Percentiles rank a stretch among this genome's conserved stretches.
These are phyloP conservation scores for Apostasia shenzhenica DNA, from an alignment of 106 monocot genomes.

Conservation along the genomic window DNA sequence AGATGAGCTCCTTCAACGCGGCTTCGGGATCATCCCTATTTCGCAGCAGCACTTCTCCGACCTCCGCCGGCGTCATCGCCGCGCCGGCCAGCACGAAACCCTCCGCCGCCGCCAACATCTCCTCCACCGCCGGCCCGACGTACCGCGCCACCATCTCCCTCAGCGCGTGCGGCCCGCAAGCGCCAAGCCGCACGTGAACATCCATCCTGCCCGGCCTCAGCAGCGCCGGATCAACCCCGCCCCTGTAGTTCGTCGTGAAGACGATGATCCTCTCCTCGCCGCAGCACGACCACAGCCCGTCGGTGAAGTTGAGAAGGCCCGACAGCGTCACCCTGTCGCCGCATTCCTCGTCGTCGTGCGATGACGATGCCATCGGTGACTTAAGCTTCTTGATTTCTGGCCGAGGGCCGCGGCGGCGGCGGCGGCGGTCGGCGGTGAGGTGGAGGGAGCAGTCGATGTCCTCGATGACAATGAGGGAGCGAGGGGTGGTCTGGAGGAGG, in stretches of 20 bases:
- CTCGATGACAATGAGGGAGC: slow-evolving; percentile 85
- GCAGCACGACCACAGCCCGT: slow-evolving; percentile 93
- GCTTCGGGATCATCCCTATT: slow-evolving; percentile 38
- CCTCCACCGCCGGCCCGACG: slow-evolving; percentile 24
- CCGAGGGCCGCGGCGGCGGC: background rate
- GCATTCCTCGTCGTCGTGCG: slow-evolving; percentile 5
- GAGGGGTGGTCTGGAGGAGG: slow-evolving; percentile 72
- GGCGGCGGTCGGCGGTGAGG: slow-evolving; percentile 46
- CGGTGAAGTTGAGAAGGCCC: slow-evolving; percentile 79
- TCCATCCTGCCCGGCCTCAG: slow-evolving; percentile 61
- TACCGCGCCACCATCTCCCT: slow-evolving; percentile 51
- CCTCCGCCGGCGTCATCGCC: slow-evolving; percentile 77
- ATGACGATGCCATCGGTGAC: background rate
- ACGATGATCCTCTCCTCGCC: slow-evolving; percentile 82
- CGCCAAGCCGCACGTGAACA: slow-evolving; percentile 53
- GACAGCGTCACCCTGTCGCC: slow-evolving; percentile 61
- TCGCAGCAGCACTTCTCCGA: slow-evolving; percentile 73
- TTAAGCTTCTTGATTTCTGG: background rate
- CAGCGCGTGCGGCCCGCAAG: slow-evolving; percentile 47
- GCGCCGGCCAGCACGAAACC: slow-evolving; percentile 40
- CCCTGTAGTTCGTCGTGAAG: slow-evolving; percentile 80
- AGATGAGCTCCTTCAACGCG: slow-evolving; percentile 53
- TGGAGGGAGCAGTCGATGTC: slow-evolving; percentile 89
- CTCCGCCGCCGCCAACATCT: slow-evolving; percentile 37
- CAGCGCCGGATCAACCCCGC: slow-evolving; percentile 53